Base-by-base conservation (phyloP, 441 rosid species). In the Euphorbia schlechtendalii region DNA sequence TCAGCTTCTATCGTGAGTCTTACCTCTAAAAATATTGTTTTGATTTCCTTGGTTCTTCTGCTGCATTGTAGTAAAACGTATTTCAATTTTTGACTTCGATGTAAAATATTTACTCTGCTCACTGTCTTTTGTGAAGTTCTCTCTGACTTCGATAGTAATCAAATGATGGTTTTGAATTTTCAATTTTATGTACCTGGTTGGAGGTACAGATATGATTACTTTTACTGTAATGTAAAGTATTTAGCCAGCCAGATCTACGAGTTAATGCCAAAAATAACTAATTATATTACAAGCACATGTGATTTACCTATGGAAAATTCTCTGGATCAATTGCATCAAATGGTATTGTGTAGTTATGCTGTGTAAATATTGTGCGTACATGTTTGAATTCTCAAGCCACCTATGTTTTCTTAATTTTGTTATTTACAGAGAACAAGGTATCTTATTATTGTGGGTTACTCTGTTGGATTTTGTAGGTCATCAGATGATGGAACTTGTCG, bases 401-500 rank as follows among this genome's bases (percentile, higher is more conserved):
- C 40, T 34, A 34, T 34, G 40, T 34, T 34, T 34, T 34, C 40
- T 34, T 34, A 34, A 34, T 34, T 34, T 34, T 34, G 1, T 8
- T 5, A 2, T 48, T 48, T 48, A 6, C n/a, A 48, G 52, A 48
- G 18, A 48, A 17, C 6, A 48, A 48, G 21, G n/a, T 48, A 17
- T 48, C 18, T 48, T 22, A 40, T 34, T 56, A 24, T 36, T 66
- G 22, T 57, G 66, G 63, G 56, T 72, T 58, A 69, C 53, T 71
- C 55, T 75, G 67, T 60, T 71, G 30, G 81, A 57, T 57, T 75
- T 54, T 85, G 75, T 74, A 92, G 98, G 80, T 92, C 99, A 65
- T 92, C 99, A 1, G 98, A 95, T 78, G 99, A 92, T 86, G 97
- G 99, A 74, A 95, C 97, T 69, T 95, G 98, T 76, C 87, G 99